Base-by-base conservation (phyloP, 208 protist genomes). In the Porcisia hertigi region DNA sequence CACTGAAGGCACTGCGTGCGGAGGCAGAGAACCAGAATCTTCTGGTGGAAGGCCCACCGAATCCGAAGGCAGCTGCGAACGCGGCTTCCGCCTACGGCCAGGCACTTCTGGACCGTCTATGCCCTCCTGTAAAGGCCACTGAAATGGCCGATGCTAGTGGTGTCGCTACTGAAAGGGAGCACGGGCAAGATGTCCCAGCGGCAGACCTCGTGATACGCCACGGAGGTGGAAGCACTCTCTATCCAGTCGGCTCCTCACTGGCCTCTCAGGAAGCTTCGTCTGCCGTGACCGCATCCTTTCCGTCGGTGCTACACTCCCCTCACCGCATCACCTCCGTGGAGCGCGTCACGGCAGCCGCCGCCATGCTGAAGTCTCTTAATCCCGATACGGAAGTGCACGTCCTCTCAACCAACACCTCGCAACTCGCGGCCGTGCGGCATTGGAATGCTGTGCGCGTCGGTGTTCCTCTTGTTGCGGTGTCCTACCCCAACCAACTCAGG, bases 351-450 rank as follows among this genome's bases (percentile, higher is more conserved):
- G 85, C 93, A 14, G 93, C 96, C 34, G 93, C 91, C 18, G 87
- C 84, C 14, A 97, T 97, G 93, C 79, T 97, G 7, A 96, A 97
- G 69, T 84, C 86, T 45, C 82, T 97, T 36, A 97, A 96, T 76
- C 88, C 90, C n/a, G 91, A 96, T 59, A 71, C 87, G 5, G 86
- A 87, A 43, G 84, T 97, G 47, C 93, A 97, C 71, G 76, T 97
- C 11, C 73, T 97, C 20, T 93, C 89, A 39, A 84, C 86, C 34
- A 90, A 86, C 73, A 36, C 49, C 4, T 66, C 84, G 12, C 91
- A 94, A 71, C 78, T 94, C 57, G 59, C 79, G 0, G 79, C 92
- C 25, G 91, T 94, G 53, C 63, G 77, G 69, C 64, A 72, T 7
- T 96, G 93, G 92, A 94, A 94, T 57, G 23, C 59, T 23, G 36